A percentile compares a stretch with the other conserved stretches of the same genome.
These are phyloP conservation scores for Jimgerdemannia lactiflua DNA, from an alignment of 192 early-diverging fungal genomes.

Conservation along the genomic window DNA sequence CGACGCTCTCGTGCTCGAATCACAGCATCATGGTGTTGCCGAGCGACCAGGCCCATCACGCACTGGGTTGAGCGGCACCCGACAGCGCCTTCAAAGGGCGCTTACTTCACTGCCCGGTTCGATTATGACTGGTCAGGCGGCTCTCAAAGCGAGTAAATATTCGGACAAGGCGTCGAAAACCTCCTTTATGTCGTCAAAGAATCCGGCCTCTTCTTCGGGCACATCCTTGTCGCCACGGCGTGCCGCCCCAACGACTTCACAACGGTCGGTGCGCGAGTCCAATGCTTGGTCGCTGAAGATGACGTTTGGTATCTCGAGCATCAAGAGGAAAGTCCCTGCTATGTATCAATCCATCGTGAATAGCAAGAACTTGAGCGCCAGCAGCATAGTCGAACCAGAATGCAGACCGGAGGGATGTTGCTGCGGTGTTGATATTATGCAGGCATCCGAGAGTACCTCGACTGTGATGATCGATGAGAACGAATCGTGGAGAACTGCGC, in stretches of 20 bases:
- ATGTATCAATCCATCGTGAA: slow-evolving; percentile 16
- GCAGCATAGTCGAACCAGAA: too few relatives aligned
- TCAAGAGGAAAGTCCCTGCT: slow-evolving; percentile 24
- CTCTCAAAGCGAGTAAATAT: too few relatives aligned
- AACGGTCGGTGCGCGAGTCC: slow-evolving; percentile 11
- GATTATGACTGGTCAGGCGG: too few relatives aligned
- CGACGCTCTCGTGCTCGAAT: too few relatives aligned
- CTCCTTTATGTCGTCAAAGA: neutral
- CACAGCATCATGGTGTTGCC: neutral
- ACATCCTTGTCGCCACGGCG: slow-evolving; percentile 19
- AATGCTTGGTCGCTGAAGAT: slow-evolving; percentile 26
- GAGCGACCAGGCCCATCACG: neutral
- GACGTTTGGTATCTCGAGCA: slow-evolving; percentile 18
- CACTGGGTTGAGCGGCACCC: neutral
- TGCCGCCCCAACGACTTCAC: slow-evolving; percentile 11
- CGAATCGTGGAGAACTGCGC: too few relatives aligned
- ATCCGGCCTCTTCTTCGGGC: slow-evolving; percentile 14
- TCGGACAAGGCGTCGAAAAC: too few relatives aligned
- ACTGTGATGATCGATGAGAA: too few relatives aligned
- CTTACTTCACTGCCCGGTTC: too few relatives aligned
- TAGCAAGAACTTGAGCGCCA: neutral
- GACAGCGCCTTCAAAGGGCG: neutral
- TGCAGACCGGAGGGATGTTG: too few relatives aligned
- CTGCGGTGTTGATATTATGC: too few relatives aligned
- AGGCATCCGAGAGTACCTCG: too few relatives aligned